Evolutionary conservation across 345 rosid species (phyloP).

Genomic region (Linum usitatissimum): DNA sequence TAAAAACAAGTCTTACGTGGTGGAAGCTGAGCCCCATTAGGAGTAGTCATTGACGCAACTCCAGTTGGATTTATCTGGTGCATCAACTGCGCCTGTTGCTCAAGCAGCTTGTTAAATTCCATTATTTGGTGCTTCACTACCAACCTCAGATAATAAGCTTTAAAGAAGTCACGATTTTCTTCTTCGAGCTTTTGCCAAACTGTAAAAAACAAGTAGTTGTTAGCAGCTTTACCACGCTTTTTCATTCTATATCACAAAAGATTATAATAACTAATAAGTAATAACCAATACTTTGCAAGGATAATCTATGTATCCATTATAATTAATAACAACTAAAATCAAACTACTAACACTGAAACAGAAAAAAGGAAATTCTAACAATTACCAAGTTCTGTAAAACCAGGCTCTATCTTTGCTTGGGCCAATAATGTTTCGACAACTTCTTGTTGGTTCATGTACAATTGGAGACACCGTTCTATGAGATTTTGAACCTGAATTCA

Average conservation of each 20-base stretch:
- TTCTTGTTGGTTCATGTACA: slow-evolving; percentile 27
- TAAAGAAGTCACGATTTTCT: slow-evolving; percentile 85
- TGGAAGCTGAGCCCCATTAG: slow-evolving; percentile 74
- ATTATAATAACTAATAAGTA: too few relatives aligned
- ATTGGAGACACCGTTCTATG: slow-evolving; percentile 26
- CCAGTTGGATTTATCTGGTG: slow-evolving; percentile 58
- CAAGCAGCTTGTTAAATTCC: slow-evolving; percentile 93
- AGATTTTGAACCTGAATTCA: slow-evolving; percentile 27
- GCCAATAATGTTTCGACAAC: slow-evolving; percentile 22
- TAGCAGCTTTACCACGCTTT: too few relatives aligned
- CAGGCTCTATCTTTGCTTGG: slow-evolving; percentile 30
- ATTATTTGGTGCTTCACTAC: slow-evolving; percentile 79
- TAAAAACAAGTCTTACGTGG: slow-evolving; percentile 43
- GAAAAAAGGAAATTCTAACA: neutral
- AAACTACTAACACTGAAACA: neutral
- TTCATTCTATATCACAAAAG: too few relatives aligned
- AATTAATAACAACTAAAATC: neutral
- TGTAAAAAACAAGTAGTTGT: slow-evolving; percentile 19
- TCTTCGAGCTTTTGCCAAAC: slow-evolving; percentile 99
- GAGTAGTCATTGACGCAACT: slow-evolving; percentile 39
- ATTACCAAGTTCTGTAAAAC: slow-evolving; percentile 30
- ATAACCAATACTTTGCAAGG: neutral
- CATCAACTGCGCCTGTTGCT: slow-evolving; percentile 79
- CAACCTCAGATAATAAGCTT: slow-evolving; percentile 82
- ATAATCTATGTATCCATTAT: neutral